Base-by-base conservation (phyloP, 1,284 basidiomycete species). In the Sporisorium exsertum region DNA sequence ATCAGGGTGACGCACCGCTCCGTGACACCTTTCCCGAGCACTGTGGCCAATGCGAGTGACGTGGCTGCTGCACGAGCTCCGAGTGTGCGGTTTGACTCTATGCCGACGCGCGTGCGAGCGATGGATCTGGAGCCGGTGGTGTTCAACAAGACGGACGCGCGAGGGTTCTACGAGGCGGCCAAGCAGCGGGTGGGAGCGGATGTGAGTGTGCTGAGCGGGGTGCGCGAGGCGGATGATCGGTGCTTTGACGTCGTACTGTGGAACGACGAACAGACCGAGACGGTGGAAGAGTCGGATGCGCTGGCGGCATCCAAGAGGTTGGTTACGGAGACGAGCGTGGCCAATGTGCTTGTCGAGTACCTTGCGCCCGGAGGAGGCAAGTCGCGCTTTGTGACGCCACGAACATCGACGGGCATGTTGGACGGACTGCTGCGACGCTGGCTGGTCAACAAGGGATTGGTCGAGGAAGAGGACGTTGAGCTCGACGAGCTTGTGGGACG, bases 101-200 rank as follows among this genome's bases (percentile, higher is more conserved):
- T 43, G 53, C 69, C 74, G 13, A 77, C 74, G 32, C 50, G 69
- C 13, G 69, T 77, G 22, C 50, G 74, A 0, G 72, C 62, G 26
- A 49, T 72, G 65, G 69, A 72, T 16, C 49, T 77, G 58, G 74
- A 77, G 45, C 74, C 74, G 33, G n/a, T 77, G 7, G 69, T 72
- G 40, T 72, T 77, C 57, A 77, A 77, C 74, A 77, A 77, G 69
- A 77, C 74, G 12, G 65, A 77, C 29, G 74, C 69, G 33, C 64
- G 74, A 15, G 69, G 63, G 3, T 64, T 72, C 59, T 77, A 77
- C 65, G 74, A 77, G 51, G 65, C 64, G 22, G 74, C 74, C 18
- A 72, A 72, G 57, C 61, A 64, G 40, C 51, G 74, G 1, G 69
- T 60, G 5, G 65, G 61, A 15, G 74, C 74, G 2, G 69, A 72